phyloP scores from a whole-genome alignment of 1,284 basidiomycete species.

The Rhizoctonia solani region DNA sequence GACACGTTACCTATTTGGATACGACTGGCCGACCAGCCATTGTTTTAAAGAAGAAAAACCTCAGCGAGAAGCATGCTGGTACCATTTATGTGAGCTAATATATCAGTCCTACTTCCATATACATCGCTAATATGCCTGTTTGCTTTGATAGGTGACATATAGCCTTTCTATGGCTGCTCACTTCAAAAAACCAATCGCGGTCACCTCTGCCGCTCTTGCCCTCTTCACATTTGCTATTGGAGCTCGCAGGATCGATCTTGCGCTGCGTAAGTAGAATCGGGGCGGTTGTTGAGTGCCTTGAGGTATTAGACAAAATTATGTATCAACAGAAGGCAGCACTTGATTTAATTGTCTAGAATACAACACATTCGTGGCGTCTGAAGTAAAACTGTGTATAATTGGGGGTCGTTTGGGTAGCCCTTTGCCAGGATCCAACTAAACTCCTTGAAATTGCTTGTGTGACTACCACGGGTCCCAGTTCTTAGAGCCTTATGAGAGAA shows the following conservation, averaged over 20 bases:
- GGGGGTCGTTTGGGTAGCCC: no score
- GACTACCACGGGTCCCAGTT: no score
- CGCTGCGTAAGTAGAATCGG: constrained; percentile 18
- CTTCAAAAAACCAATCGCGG: constrained; percentile 80
- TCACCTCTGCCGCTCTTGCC: constrained; percentile 66
- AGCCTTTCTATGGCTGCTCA: constrained; percentile 74
- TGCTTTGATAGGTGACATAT: constrained; percentile 73
- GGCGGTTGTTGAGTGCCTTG: neutral
- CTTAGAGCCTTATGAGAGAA: no score
- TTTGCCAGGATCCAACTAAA: no score
- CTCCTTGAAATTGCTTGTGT: no score
- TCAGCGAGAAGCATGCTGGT: constrained; percentile 79
- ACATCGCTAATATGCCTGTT: constrained; percentile 39
- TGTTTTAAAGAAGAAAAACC: constrained; percentile 69
- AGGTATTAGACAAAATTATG: no score
- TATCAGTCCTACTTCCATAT: constrained; percentile 27
- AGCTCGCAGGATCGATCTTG: constrained; percentile 61
- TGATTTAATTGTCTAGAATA: no score
- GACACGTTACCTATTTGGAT: constrained; percentile 88
- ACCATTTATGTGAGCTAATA: constrained; percentile 66
- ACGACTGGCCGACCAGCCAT: constrained; percentile 86
- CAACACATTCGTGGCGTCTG: no score
- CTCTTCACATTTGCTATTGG: constrained; percentile 65
- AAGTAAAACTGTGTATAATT: no score
- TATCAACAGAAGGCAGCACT: no score